Evolutionary conservation across 2,329 filamentous ascomycete genomes (phyloP).

Genomic region (Dactylellina cionopaga): DNA sequence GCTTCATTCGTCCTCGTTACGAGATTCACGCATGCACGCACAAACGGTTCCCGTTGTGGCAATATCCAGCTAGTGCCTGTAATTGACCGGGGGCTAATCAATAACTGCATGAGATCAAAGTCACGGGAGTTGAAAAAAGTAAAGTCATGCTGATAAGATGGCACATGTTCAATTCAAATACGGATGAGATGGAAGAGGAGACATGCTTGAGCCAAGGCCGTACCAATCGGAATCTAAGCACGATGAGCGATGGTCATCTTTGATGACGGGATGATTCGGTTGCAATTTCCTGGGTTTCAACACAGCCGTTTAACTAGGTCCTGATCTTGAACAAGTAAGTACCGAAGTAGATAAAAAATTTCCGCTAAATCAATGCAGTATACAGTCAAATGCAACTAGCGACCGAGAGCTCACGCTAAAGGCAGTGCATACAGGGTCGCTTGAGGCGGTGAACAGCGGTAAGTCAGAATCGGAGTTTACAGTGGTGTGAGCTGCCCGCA

Average conservation of each 20-base stretch:
- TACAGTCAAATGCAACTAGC: conserved; percentile 27
- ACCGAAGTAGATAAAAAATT: background rate
- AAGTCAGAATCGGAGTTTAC: too few relatives aligned
- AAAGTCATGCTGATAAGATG: background rate
- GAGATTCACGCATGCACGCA: conserved; percentile 28
- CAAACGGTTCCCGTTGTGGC: conserved; percentile 11
- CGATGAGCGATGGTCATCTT: too few relatives aligned
- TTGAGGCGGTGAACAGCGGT: conserved; percentile 15
- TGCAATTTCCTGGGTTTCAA: background rate
- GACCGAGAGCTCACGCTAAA: conserved; percentile 27
- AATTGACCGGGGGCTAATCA: conserved; percentile 1
- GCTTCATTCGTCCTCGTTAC: conserved; percentile 8
- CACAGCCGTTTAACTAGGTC: conserved; percentile 11
- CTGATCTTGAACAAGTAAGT: conserved; percentile 26
- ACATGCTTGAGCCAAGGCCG: too few relatives aligned
- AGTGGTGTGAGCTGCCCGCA: background rate
- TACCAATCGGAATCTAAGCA: too few relatives aligned
- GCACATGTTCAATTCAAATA: background rate
- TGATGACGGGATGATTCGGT: conserved; percentile 5
- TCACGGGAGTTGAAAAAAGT: conserved; percentile 24
- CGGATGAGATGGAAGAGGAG: background rate
- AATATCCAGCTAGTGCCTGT: conserved; percentile 8
- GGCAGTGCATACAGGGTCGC: conserved; percentile 29
- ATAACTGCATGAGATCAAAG: conserved; percentile 37
- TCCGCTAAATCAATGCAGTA: conserved; percentile 12